A percentile compares a stretch with the other conserved stretches of the same genome.
Evolutionary conservation across 1,284 basidiomycete species (phyloP).

Genomic region (Boletus smithii): DNA sequence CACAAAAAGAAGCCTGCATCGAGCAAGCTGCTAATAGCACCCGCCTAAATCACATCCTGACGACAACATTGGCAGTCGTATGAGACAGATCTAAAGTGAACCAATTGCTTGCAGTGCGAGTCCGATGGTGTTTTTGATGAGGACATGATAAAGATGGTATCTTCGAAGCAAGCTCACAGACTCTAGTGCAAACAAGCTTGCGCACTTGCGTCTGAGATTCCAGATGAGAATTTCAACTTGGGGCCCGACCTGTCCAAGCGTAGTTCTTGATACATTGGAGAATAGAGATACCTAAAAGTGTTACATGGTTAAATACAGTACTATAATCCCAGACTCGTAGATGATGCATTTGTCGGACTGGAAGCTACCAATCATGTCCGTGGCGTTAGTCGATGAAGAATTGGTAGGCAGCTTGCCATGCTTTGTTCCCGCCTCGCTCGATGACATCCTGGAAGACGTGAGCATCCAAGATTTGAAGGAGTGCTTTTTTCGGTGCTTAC

Average conservation of each 20-base stretch:
- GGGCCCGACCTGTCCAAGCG: background rate
- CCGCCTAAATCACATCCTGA: too few relatives aligned
- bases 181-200: background rate
- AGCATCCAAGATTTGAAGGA: conserved; percentile 1
- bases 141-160: too few relatives aligned
- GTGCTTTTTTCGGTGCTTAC: conserved; percentile 38
- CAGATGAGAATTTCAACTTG: background rate
- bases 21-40: too few relatives aligned
- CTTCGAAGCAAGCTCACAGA: too few relatives aligned
- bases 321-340: background rate
- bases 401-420: conserved; percentile 55
- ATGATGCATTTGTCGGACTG: background rate
- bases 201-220: background rate
- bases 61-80: too few relatives aligned
- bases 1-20: too few relatives aligned
- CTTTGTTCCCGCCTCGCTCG: conserved; percentile 67
- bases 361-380: background rate
- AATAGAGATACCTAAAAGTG: background rate
- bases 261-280: background rate
- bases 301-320: conserved; percentile 9
- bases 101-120: too few relatives aligned
- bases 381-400: conserved; percentile 26
- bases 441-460: conserved; percentile 62
- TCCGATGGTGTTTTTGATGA: too few relatives aligned
- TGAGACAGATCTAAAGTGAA: too few relatives aligned